Percentiles rank a stretch among this genome's conserved stretches.
These are phyloP conservation scores for Globisporangium ultimum DNA, from an alignment of 352 stramenopile species.

Conservation along the genomic window DNA sequence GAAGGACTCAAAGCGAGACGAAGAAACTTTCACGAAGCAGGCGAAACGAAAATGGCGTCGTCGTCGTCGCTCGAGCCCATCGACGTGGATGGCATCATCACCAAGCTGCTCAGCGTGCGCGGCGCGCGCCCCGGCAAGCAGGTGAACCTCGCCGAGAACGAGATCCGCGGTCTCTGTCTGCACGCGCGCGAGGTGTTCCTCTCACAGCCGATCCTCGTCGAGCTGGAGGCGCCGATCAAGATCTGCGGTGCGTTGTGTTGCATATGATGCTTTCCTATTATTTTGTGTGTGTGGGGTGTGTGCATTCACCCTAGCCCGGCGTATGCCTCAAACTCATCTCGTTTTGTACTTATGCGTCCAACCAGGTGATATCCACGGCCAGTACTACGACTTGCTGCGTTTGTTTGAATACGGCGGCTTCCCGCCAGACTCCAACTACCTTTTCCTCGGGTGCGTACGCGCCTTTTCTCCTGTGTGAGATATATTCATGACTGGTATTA, in stretches of 20 bases:
- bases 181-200: conserved; percentile 95
- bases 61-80: conserved; percentile 70
- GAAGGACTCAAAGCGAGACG: not conserved
- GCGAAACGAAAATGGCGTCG: conserved; percentile 25
- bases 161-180: conserved; percentile 98
- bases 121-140: conserved; percentile 72
- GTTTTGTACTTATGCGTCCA: not conserved
- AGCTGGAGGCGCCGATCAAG: conserved; percentile 98
- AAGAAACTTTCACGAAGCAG: not conserved
- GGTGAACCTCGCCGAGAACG: conserved; percentile 94
- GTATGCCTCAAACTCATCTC: not conserved
- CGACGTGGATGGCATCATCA: conserved; percentile 86
- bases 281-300: not conserved
- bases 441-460: conserved; percentile 57
- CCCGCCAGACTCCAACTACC: conserved; percentile 69
- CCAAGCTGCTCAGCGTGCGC: conserved; percentile 89
- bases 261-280: not conserved
- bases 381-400: conserved; percentile 98
- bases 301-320: too few species aligned
- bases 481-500: too few species aligned
- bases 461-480: not conserved
- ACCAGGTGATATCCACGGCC: conserved; percentile 92
- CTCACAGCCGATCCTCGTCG: conserved; percentile 97
- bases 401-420: conserved; percentile 95
- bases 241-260: conserved; percentile 79